Evolutionary conservation across 192 early-diverging fungal genomes (phyloP), one percentile per base, ranked within the genome.

Genomic region (Entophlyctis helioformis): DNA sequence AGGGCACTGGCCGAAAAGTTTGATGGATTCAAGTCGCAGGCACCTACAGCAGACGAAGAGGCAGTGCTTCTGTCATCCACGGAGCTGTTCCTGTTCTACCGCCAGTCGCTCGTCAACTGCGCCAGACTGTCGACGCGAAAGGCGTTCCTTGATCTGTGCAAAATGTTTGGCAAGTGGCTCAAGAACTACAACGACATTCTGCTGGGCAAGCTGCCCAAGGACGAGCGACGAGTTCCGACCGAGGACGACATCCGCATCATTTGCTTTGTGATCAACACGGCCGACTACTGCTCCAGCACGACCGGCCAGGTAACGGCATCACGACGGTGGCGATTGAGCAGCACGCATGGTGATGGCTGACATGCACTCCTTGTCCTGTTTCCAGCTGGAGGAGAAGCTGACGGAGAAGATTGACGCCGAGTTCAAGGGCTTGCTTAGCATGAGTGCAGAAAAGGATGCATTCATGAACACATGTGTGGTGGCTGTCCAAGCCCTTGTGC

Each of bases 11-110:
- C 71, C 3, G 67, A 64, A 5, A 82, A 75, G 64, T 68, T 85
- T 26, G 68, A 80, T 16, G 39, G 27, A 3, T 72, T 68, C 41
- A 53, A 62, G n/a, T 56, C 53, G 4, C 57, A 64, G 16, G 55
- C 71, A 1, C 46, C 59, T 10, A 37, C 56, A 4, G 58, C 63
- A 34, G 71, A 78, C 22, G 81, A 80, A 36, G 68, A 76, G 41
- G 48, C 71, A 1, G 88, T 98, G 2, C 46, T 94, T 25, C 69
- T 82, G 7, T 95, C 91, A 3, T 84, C 83, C 55, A 91, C 87
- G 0, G 95, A 98, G 35, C 68, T 98, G 31, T 90, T 96, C 63
- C 74, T 84, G 48, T 85, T 76, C 50, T 96, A 95, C 69, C 81
- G 87, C 18, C 83, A 93, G 50, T 83, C 92, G 2, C 57, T 98